A percentile compares a stretch with the other conserved stretches of the same genome.
Evolutionary conservation across 768 basidiomycete genomes (phyloP).

Genomic region (Suillus placidus): DNA sequence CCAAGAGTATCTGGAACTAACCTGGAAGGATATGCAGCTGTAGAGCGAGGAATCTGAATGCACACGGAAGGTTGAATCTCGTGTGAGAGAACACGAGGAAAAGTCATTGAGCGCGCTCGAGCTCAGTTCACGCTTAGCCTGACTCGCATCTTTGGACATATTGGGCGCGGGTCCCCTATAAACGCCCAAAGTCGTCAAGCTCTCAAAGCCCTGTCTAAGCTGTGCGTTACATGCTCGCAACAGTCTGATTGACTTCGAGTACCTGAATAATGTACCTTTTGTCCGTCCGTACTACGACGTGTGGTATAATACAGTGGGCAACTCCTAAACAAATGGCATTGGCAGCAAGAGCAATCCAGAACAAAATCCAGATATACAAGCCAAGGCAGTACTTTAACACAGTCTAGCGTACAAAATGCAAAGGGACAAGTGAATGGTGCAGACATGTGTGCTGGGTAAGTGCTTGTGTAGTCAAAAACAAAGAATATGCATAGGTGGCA

Average conservation of each 20-base stretch:
- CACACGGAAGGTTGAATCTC: background rate
- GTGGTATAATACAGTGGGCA: background rate
- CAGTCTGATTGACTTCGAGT: background rate
- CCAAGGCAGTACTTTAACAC: slow-evolving; percentile 25
- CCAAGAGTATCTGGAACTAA: background rate
- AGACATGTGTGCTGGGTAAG: slow-evolving; percentile 29
- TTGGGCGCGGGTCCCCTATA: slow-evolving; percentile 3
- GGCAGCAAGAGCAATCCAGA: slow-evolving; percentile 5
- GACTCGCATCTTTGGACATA: slow-evolving; percentile 1
- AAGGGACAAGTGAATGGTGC: slow-evolving; percentile 23
- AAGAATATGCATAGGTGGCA: slow-evolving; percentile 36
- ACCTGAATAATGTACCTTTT: background rate
- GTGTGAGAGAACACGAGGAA: slow-evolving; percentile 9
- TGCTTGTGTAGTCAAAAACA: slow-evolving; percentile 28
- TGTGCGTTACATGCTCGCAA: background rate
- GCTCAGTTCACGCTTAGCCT: background rate
- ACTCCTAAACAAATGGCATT: background rate
- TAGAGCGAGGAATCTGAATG: too few relatives aligned
- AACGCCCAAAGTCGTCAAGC: background rate
- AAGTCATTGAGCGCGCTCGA: slow-evolving; percentile 4
- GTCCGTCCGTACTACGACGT: background rate
- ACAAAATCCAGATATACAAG: slow-evolving; percentile 18
- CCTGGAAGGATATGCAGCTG: background rate
- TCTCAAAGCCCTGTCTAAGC: background rate
- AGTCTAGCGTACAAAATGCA: slow-evolving; percentile 52